phyloP scores from a whole-genome alignment of 2,329 filamentous ascomycete species.

The Paradendryphiella salina region DNA sequence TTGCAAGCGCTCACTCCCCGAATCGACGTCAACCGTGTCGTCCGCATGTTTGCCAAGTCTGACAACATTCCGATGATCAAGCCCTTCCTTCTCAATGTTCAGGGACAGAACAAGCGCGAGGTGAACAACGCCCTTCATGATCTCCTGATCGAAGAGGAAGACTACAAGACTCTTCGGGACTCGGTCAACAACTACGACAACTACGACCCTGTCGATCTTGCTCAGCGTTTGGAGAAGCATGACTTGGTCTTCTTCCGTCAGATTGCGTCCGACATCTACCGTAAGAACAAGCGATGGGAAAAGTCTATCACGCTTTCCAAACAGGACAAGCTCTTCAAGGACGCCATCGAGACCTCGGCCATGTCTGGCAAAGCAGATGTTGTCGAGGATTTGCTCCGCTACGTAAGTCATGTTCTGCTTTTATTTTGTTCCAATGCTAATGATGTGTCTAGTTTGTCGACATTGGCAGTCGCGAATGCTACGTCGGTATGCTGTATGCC shows the following conservation, averaged over 20 bases:
- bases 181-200: slow-evolving; percentile 99
- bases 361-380: slow-evolving; percentile 88
- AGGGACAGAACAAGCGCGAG: slow-evolving; percentile 94
- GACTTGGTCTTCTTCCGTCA: slow-evolving; percentile 99
- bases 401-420: slow-evolving; percentile 70
- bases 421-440: slow-evolving; percentile 40
- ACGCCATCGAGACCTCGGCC: slow-evolving; percentile 96
- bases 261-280: slow-evolving; percentile 96
- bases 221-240: slow-evolving; percentile 91
- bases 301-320: slow-evolving; percentile 97
- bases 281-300: slow-evolving; percentile 99
- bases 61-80: slow-evolving; percentile 98
- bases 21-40: slow-evolving; percentile 98
- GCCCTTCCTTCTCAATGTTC: slow-evolving; percentile 95
- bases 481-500: slow-evolving; percentile 98
- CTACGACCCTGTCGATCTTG: slow-evolving; percentile 93
- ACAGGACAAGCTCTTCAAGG: slow-evolving; percentile 99
- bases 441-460: slow-evolving; percentile 78
- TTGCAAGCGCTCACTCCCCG: slow-evolving; percentile 88
- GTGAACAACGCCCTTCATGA: slow-evolving; percentile 99
- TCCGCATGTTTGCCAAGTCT: slow-evolving; percentile 97
- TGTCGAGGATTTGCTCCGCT: slow-evolving; percentile 92
- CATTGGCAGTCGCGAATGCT: slow-evolving; percentile 98
- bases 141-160: slow-evolving; percentile 95
- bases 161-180: slow-evolving; percentile 97